Evolutionary conservation across 208 protist species (phyloP).

Genomic region (Porcisia deanei): DNA sequence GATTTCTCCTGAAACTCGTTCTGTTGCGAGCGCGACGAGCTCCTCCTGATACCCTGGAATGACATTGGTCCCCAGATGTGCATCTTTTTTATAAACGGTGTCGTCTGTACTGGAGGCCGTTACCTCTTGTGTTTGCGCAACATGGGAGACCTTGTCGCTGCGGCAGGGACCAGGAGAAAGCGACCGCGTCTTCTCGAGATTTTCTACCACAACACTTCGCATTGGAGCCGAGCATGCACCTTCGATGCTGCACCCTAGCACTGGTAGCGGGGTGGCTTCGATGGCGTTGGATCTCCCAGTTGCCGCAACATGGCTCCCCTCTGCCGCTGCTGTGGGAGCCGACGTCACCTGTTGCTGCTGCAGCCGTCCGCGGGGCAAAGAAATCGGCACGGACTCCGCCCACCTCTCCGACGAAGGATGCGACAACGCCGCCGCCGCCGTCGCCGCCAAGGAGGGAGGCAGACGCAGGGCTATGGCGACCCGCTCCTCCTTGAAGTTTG

Average conservation of each 20-base stretch:
- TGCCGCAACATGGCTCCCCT: not conserved
- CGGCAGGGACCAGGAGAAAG: not conserved
- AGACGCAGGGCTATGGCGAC: constrained; percentile 27
- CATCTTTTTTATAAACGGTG: not conserved
- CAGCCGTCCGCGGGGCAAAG: not conserved
- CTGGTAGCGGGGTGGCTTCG: not conserved
- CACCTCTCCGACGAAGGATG: constrained; percentile 3
- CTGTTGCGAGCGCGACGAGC: not conserved
- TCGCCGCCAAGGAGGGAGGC: not conserved
- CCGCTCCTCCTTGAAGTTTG: constrained; percentile 38
- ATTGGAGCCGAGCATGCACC: not conserved
- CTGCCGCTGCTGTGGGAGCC: not conserved
- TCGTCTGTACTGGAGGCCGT: too few species aligned
- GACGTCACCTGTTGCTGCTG: not conserved
- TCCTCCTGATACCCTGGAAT: not conserved
- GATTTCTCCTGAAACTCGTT: not conserved
- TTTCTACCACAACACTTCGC: not conserved
- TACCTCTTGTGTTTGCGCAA: not conserved
- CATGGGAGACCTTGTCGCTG: not conserved
- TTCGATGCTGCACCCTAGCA: not conserved
- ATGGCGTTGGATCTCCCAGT: not conserved
- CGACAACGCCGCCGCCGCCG: not conserved
- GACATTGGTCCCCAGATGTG: not conserved
- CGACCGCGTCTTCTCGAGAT: not conserved
- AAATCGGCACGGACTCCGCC: not conserved